Base-by-base conservation (phyloP, 2,329 filamentous ascomycete genomes). In the Aureobasidium sp. region DNA sequence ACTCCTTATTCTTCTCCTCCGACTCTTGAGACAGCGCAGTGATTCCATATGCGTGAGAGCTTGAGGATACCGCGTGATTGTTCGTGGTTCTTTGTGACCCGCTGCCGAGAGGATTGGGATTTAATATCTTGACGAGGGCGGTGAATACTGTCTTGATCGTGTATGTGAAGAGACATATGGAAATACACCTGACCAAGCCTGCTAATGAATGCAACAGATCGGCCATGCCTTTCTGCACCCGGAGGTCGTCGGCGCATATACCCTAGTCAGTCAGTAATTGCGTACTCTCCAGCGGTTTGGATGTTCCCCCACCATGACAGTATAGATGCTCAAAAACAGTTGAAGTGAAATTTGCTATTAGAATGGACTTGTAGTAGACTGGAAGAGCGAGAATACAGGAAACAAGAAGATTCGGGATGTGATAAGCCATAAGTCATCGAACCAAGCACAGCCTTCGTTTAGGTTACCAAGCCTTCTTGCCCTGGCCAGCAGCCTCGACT, bases 401-500 rank as follows among this genome's bases (percentile, higher is more conserved):
- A n/a, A 12, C 29, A 27, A 17, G 5, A 53, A 4, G 10, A 52
- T 32, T 20, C 26, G 5, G 3, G 12, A 44, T 3, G n/a, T 34
- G 26, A 34, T 24, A 57, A 36, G n/a, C 26, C 53, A 36, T 46
- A 24, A 57, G 4, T 57, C n/a, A 7, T 34, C 2, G 36, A 17
- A 12, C 15, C 24, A 32, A 53, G 34, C 20, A 32, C 3, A 27
- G 8, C 52, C 1, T 47, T 15, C 6, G 24, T 51, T 60, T 63
- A 20, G 20, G 20, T 20, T 20, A 65, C 64, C 64, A 65, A n/a
- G 57, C 46, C 66, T 72, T 78, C 70, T 77, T 79, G 60, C 77
- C 77, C 66, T 79, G 74, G 0, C 78, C 77, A 62, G 77, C 77
- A 63, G 77, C 71, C 73, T 79, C 79, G 7, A 76, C 75, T 0